Evolutionary conservation across 495 filamentous ascomycete species (phyloP), one percentile per base, ranked within the genome.

Genomic region (Tirmania nivea): DNA sequence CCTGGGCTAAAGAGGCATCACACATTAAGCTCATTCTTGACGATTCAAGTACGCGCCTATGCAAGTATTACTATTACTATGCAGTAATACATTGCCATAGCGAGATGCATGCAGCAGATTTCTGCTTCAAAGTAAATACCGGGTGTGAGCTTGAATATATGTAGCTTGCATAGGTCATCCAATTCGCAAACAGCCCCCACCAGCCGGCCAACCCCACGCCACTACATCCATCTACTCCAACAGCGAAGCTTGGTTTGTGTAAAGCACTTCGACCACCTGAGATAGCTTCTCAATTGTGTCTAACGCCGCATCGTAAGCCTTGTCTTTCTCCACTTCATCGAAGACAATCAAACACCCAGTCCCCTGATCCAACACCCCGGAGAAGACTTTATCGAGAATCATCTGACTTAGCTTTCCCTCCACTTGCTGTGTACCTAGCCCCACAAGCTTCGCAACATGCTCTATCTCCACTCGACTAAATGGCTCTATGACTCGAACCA

Each of bases 321-420:
- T 79, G 68, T 97, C 90, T 58, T 86, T 75, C 63, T 89, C 80
- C 31, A 82, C 84, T 77, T 96, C 90, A 60, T 97, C 90, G 62
- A 81, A 97, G 55, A 97, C 84, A 66, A 94, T 94, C 68, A 97
- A 71, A 67, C 92, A 96, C 8, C 89, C 87, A 11, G 86, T 83
- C n/a, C 92, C 90, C 66, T 97, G 92, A 68, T 97, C 90, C 63
- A 97, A 71, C 52, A 97, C 90, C 31, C 90, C 90, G 50, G 94
- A 84, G 66, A 97, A 95, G 54, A 95, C 86, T 73, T 94, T 94
- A 69, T 97, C 90, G 55, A 97, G 73, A 62, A 97, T 97, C 90
- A 97, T 97, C 74, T 96, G 90, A 34, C 82, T 87, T 39, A 97
- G 75, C 74, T 97, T 97, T 60, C 86, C 78, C 74, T 97, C 90